Evolutionary conservation across 805 yeast species (phyloP), one percentile per base, ranked within the genome.

Genomic region (Suhomyces sp.): DNA sequence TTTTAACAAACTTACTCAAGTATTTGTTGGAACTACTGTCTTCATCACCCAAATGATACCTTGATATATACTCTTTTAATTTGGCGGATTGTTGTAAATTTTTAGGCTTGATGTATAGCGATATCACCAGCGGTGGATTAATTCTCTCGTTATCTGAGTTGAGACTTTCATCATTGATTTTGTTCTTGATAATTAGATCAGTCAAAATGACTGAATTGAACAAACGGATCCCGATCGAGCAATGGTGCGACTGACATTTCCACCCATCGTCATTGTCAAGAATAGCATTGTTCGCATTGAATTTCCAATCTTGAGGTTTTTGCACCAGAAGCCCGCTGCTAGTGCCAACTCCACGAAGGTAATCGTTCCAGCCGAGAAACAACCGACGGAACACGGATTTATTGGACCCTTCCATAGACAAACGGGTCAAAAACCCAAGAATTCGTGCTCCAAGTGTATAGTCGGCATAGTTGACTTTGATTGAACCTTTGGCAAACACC

Each of bases 321-420:
- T 22, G 21, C 20, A 31, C 25, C 21, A 21, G 17, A 17, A 44
- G 25, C 39, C 47, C 47, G 20, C 43, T 35, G 35, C 24, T 4
- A 50, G 55, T 60, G 13, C 63, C 53, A 19, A 8, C n/a, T 37
- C 22, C 41, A 17, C 31, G 13, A 27, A 71, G 53, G 55, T 64
- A 71, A 53, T 73, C 75, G 52, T 65, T 73, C 78, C 78, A 74
- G 0, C 79, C 79, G 24, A 69, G 54, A 15, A 72, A 62, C 4
- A 72, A 12, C 44, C 60, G 67, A 3, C 76, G 53, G 4, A 53
- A 43, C 1, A 69, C 43, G 1, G 56, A 31, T 1, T 48, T 52
- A 12, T 47, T 41, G n/a, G 44, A 12, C 21, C 46, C 49, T 24
- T 54, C 54, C 24, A 21, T 44, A 25, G 44, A 37, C 45, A 53